Conservation (phyloP, 2,329 filamentous ascomycete species). For the Periconia sp. region DNA sequence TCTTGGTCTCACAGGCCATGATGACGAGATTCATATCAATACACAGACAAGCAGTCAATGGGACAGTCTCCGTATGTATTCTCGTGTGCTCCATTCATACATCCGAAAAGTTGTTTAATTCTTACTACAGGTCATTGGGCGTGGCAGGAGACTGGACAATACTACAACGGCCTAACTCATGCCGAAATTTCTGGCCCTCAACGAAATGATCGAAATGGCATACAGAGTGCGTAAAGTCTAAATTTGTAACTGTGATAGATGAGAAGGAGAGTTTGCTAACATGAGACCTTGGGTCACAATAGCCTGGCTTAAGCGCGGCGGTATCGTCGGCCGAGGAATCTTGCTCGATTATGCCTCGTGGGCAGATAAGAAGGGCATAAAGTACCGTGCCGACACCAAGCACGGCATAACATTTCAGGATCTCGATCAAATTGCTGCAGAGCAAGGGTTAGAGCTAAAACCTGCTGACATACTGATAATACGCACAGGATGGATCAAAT, state of each 20-base stretch:
- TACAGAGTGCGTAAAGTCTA: slow-evolving; percentile 18
- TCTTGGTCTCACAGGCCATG: slow-evolving; percentile 18
- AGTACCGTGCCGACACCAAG: slow-evolving; percentile 13
- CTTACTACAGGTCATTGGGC: slow-evolving; percentile 34
- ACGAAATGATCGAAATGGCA: slow-evolving; percentile 13
- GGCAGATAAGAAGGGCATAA: slow-evolving; percentile 14
- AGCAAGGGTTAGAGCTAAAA: slow-evolving; percentile 10
- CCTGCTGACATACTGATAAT: slow-evolving; percentile 27
- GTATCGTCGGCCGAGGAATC: slow-evolving; percentile 19
- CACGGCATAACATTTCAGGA: slow-evolving; percentile 21
- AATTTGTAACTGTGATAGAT: slow-evolving; percentile 7
- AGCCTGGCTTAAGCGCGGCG: slow-evolving; percentile 17
- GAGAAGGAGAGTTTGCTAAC: slow-evolving; percentile 19
- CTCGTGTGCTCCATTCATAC: no score
- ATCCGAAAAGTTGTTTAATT: slow-evolving; percentile 3
- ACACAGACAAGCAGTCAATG: slow-evolving; percentile 26
- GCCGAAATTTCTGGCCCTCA: no score
- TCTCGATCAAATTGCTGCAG: slow-evolving; percentile 14
- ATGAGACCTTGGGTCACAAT: slow-evolving; percentile 19
- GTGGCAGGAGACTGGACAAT: slow-evolving; percentile 13
- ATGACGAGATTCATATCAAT: slow-evolving; percentile 33
- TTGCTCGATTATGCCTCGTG: slow-evolving; percentile 19
- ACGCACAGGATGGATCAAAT: slow-evolving; percentile 20
- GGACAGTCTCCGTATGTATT: neutral
- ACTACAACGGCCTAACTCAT: slow-evolving; percentile 25